Base-by-base conservation (phyloP, 805 yeast species). In the Millerozyma miso region DNA sequence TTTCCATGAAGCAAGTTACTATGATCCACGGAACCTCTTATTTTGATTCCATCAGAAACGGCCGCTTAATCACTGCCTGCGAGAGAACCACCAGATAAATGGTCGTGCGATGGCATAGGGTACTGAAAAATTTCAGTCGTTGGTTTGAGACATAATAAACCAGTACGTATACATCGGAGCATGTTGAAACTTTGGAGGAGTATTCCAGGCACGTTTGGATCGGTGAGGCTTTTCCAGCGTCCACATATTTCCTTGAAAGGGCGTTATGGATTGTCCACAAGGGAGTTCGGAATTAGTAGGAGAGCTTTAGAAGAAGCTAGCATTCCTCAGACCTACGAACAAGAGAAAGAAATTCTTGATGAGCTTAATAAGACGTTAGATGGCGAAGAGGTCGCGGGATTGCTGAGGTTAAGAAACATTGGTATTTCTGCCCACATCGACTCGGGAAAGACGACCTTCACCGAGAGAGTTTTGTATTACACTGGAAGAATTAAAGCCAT, bases 351-450 rank as follows among this genome's bases (percentile, higher is more conserved):
- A 32, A 62, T 79, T 34, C 71, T 86, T 41, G 89, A 84, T 60
- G 75, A 76, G 50, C 71, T 85, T 50, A 69, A 74, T 47, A 12
- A 31, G 10, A 51, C 59, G 3, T 63, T 86, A 45, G 66, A 79
- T 2, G 78, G 72, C 17, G 64, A 60, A 20, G 95, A 86, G 56
- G 42, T 69, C 4, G 52, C 60, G 8, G 71, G 81, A 23, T 69
- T 87, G 15, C 54, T 66, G 4, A 71, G 75, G 41, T 76, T 90
- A 79, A 79, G 99, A 66, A 93, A 93, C 63, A 93, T 93, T 52
- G 99, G 99, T 65, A 88, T 93, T 44, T 88, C 97, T 13, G 99
- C 99, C 7, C 99, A 93, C 65, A 93, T 93, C 56, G 99, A 93
- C 63, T 88, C 97, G 3, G 99, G 99, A 46, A 93, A 93, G 60